Evolutionary conservation across 805 yeast species (phyloP).

Genomic region (Geotrichum ghanense): DNA sequence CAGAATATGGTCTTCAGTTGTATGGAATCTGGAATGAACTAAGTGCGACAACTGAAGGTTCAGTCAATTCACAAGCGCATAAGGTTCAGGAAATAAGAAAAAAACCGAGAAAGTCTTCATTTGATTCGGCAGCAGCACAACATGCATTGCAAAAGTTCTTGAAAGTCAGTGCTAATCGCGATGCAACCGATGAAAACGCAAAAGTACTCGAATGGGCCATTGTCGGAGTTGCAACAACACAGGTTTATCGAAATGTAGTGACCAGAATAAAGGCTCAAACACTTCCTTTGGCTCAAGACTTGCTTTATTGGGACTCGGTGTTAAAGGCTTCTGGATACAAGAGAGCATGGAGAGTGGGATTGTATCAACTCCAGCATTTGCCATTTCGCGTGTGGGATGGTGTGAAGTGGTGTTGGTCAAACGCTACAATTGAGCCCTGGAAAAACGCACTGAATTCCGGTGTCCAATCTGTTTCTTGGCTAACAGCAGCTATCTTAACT

Average conservation of each 20-base stretch:
- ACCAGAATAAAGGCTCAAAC: slow-evolving; percentile 31
- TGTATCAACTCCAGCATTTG: neutral
- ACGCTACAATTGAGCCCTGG: too few relatives aligned
- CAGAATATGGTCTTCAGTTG: too few relatives aligned
- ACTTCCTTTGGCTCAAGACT: slow-evolving; percentile 31
- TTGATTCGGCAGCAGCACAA: too few relatives aligned
- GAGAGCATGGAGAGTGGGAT: neutral
- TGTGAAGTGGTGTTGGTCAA: too few relatives aligned
- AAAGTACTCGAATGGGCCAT: slow-evolving; percentile 20
- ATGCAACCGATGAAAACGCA: slow-evolving; percentile 9
- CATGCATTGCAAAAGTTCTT: too few relatives aligned
- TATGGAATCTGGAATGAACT: too few relatives aligned
- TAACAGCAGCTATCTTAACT: neutral
- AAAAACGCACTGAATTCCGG: neutral
- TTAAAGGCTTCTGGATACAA: neutral
- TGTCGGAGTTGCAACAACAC: slow-evolving; percentile 23
- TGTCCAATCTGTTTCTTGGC: neutral
- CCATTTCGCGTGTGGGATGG: neutral
- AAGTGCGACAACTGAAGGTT: too few relatives aligned
- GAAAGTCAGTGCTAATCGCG: too few relatives aligned
- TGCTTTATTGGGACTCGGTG: slow-evolving; percentile 35
- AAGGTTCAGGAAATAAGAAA: too few relatives aligned
- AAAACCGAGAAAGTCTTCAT: too few relatives aligned
- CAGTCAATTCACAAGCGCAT: too few relatives aligned
- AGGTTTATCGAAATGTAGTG: slow-evolving; percentile 26